Evolutionary conservation across 75 land plant species (phyloP), one percentile per base, ranked within the genome.

Genomic region (Larix kaempferi): DNA sequence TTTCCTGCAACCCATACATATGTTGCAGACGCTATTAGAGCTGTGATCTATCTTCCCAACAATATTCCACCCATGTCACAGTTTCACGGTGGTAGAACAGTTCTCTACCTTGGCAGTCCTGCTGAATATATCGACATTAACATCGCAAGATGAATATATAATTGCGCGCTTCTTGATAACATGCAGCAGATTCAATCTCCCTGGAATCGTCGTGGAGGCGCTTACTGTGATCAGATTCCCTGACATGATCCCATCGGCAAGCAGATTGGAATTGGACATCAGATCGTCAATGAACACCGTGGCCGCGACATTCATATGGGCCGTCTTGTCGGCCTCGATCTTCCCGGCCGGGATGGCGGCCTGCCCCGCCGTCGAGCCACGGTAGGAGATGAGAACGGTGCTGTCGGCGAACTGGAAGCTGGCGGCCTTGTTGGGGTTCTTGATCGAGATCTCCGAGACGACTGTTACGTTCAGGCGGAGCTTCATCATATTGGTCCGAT

Each of bases 361-460:
- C 37, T 57, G 62, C 19, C 88, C 88, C 35, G 86, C 80, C 26
- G 54, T 57, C 49, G 65, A 55, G 17, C 78, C 79, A n/a, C 59
- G 77, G 76, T 85, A 88, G 4, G 22, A 4, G 29, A 88, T 26
- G 19, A 14, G 0, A 25, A 80, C 77, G 11, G 72, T 76, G 82
- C 74, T 77, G 77, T 80, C 71, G 58, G 64, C 71, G 82, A 79
- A 85, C 33, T 77, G 72, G 82, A 85, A 88, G 21, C 76, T 54
- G 5, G 73, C 77, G 33, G 79, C 78, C 29, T 80, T 35, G 82
- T 88, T 88, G 5, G 89, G 84, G 49, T 88, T 88, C 69, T 88
- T 73, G 57, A 88, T 65, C 55, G 80, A 74, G n/a, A 85, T 67
- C 75, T 81, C 83, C 56, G 76, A 62, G 8, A 55, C 26, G 35